Percentiles rank a stretch among this genome's conserved stretches.
These are phyloP conservation scores for Fusarium annulatum DNA, from an alignment of 2,329 filamentous ascomycete genomes.

Conservation along the genomic window DNA sequence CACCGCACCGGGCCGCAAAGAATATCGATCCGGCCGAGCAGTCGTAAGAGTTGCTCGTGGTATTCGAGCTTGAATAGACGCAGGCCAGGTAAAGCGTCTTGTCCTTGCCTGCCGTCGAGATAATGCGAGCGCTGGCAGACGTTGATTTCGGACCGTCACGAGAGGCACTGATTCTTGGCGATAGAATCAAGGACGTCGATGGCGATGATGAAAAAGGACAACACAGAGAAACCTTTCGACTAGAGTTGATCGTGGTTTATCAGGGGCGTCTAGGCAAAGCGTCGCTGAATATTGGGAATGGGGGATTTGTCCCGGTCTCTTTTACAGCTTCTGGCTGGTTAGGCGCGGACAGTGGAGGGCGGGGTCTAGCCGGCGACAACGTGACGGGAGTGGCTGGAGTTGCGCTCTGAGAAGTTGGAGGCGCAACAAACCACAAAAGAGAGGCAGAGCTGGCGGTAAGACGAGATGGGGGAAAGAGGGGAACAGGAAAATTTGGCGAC, in stretches of 20 bases:
- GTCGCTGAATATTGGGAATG: slow-evolving; percentile 32
- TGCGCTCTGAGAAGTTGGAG: slow-evolving; percentile 31
- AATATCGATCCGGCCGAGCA: slow-evolving; percentile 3
- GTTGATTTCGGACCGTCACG: slow-evolving; percentile 17
- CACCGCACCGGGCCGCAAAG: slow-evolving; percentile 8
- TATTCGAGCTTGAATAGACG: slow-evolving; percentile 14
- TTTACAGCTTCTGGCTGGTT: slow-evolving; percentile 45
- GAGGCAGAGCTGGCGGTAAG: slow-evolving; percentile 30
- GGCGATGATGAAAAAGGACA: slow-evolving; percentile 16
- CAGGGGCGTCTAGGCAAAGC: slow-evolving; percentile 28
- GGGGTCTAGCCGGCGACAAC: slow-evolving; percentile 44
- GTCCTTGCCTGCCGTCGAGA: slow-evolving; percentile 18
- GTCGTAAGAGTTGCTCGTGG: slow-evolving; percentile 23
- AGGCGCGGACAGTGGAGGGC: slow-evolving; percentile 44
- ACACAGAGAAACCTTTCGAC: neutral
- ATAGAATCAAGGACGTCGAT: neutral
- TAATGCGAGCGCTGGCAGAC: neutral
- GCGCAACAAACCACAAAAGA: slow-evolving; percentile 19
- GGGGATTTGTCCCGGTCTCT: slow-evolving; percentile 29
- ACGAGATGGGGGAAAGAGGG: slow-evolving; percentile 14
- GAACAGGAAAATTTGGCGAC: neutral
- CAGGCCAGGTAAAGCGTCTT: slow-evolving; percentile 4
- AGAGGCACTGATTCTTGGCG: neutral
- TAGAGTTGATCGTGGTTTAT: slow-evolving; percentile 20
- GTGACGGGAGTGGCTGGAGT: slow-evolving; percentile 46